Evolutionary conservation across 192 early-diverging fungal genomes (phyloP), one percentile per base, ranked within the genome.

Genomic region (Rhizoclosmatium sp.): DNA sequence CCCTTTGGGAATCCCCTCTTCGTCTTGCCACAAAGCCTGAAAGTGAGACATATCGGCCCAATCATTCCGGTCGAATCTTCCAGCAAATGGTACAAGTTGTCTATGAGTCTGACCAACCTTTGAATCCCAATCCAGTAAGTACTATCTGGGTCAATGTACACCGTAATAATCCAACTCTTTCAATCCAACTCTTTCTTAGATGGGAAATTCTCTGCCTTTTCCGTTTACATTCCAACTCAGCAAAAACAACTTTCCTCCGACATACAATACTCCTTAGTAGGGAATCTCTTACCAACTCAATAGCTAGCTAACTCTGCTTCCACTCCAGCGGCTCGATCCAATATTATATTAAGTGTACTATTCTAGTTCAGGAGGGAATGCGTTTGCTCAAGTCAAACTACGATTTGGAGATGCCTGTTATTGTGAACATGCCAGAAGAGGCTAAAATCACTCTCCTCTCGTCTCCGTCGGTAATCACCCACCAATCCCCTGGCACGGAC

Each of bases 281-380:
- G 67, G 12, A 31, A 64, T 12, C 1, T 64, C 19, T 21, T 31
- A 0, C 61, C 14, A 0, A 39, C 9, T 64, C 1, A 64, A 9
- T 64, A 9, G 61, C 14, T 12, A 31, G 1, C n/a, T 56, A n/a
- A 14, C 54, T n/a, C 54, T 14, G 19, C 19, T 56, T 56, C 54
- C 19, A 31, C 31, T 31, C 31, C 31, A 31, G 31, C 31, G 31
- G 47, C 14, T 9, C n/a, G 7, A 77, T 77, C 51, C 39, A 58
- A 41, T 79, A 79, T 59, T 71, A 79, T 59, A 31, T 79, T 41
- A 79, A 79, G 59, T 70, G 54, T 39, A 62, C 65, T 16, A 56
- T 80, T 16, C 16, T 62, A 9, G 64, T 23, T 23, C 78, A 80
- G 45, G 78, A 80, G n/a, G 71, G 78, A 10, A 72, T 80, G 71